Conservation (phyloP, 495 filamentous ascomycete species). For the Penicillium canariense region DNA sequence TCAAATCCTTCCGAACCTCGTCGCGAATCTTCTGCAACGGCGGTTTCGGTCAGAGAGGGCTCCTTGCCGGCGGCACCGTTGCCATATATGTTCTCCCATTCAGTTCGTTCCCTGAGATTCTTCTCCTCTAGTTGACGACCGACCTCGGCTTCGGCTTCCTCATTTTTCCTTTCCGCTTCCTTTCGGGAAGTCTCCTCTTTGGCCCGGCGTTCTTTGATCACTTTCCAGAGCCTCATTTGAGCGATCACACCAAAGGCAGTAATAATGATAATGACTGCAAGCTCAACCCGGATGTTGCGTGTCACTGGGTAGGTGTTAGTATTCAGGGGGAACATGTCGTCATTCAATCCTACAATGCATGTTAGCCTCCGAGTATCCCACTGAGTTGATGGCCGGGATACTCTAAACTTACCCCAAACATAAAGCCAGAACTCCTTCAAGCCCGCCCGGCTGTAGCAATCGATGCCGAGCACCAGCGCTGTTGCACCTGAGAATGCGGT, state of each 20-base stretch:
- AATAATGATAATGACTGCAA: conserved; percentile 73
- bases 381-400: neutral
- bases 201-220: conserved; percentile 71
- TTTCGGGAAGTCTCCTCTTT: conserved; percentile 55
- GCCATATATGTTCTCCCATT: conserved; percentile 78
- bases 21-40: conserved; percentile 31
- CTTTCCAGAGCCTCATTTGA: conserved; percentile 82
- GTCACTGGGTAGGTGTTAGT: conserved; percentile 82
- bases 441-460: conserved; percentile 86
- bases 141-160: conserved; percentile 68
- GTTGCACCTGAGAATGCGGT: conserved; percentile 84
- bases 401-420: conserved; percentile 66
- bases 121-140: conserved; percentile 66
- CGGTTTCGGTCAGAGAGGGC: conserved; percentile 28
- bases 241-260: conserved; percentile 74
- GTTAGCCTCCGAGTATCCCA: conserved; percentile 5
- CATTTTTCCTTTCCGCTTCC: conserved; percentile 55
- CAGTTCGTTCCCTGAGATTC: conserved; percentile 61
- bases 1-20: conserved; percentile 21
- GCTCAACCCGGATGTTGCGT: conserved; percentile 80
- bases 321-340: conserved; percentile 70
- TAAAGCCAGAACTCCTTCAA: conserved; percentile 97
- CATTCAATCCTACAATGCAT: conserved; percentile 60
- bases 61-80: conserved; percentile 35
- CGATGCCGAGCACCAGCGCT: conserved; percentile 74